Base-by-base conservation (phyloP, 768 basidiomycete genomes). In the Boletus coccyginus region DNA sequence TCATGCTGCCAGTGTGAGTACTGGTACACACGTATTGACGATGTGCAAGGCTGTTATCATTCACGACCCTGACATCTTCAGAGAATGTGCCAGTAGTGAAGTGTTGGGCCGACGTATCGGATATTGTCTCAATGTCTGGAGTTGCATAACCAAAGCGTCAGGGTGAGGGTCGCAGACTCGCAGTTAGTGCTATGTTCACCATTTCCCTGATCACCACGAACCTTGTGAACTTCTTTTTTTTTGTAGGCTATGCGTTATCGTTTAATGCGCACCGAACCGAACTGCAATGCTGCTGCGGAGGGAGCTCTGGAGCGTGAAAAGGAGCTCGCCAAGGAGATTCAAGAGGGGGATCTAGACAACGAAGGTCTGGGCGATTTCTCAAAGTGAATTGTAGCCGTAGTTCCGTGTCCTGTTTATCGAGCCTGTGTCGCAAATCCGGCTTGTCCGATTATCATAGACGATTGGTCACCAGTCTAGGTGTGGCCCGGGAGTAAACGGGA, bases 241-340 rank as follows among this genome's bases (percentile, higher is more conserved):
- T 55, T 61, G 7, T 52, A 97, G 95, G 94, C 96, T 8, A 99
- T 98, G 97, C 87, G 96, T 13, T 99, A 94, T 96, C 96, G 0
- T 80, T 98, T 59, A 95, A 98, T 69, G 94, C 94, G 2, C 94
- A 98, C 67, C 80, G 94, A 62, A 97, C 97, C 75, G 95, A 98
- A 70, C 81, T 98, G n/a, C n/a, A n/a, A n/a, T 31, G 92, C 89
- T 38, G 89, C 86, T 29, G 94, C 93, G n/a, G 92, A 93, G 62
- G 92, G 90, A 35, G 94, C 94, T 0, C 79, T 95, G 10, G 94
- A 97, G 70, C 81, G 95, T 41, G 96, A 97, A 77, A 91, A 90
- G 70, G 94, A 98, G 73, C 80, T 98, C 12, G 94, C 91, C 3
- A 93, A 94, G 73, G 92, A 92, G 70, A 92, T 96, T 47, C 87